Evolutionary conservation across 306 rosid genomes (phyloP), one percentile per base, ranked within the genome.

Genomic region (Rosa multiflora): DNA sequence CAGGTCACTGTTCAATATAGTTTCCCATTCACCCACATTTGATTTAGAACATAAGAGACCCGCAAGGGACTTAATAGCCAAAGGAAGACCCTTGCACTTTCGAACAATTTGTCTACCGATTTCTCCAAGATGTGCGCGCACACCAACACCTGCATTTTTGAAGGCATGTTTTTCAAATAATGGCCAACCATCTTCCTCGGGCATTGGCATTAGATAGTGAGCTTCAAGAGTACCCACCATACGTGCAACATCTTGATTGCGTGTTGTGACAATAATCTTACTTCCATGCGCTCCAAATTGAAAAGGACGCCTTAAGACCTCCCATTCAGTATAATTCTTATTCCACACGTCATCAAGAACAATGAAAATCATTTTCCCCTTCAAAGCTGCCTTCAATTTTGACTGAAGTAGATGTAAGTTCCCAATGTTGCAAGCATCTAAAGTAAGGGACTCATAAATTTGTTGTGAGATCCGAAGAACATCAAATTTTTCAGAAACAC

Each of bases 211-310:
- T 29, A 29, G 29, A 29, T 29, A 29, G 29, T 29, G 29, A 29
- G 29, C 29, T 29, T 29, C 29, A 29, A 29, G 29, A 29, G 29
- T 29, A 47, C 51, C n/a, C 59, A 49, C 14, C 15, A 29, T 23
- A 26, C 42, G 26, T 29, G 75, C 58, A 47, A 44, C 61, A 72
- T 37, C 29, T 46, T 21, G 13, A 72, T 23, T 72, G 32, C 75
- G 75, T 46, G 75, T 72, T 26, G 75, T 72, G 48, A 48, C 35
- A 23, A 72, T 13, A 5, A 72, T 7, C 43, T 49, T 72, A 49
- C 58, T 72, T 46, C 75, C 75, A 10, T 42, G 59, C 2, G 20
- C 75, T 15, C 40, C 72, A 23, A 5, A 32, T 12, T 5, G 17
- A 37, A 67, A 37, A 4, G 71, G 48, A 14, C 42, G 4, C 14